Conservation (phyloP, 352 stramenopile species). For the Aphanomyces stellatus region DNA sequence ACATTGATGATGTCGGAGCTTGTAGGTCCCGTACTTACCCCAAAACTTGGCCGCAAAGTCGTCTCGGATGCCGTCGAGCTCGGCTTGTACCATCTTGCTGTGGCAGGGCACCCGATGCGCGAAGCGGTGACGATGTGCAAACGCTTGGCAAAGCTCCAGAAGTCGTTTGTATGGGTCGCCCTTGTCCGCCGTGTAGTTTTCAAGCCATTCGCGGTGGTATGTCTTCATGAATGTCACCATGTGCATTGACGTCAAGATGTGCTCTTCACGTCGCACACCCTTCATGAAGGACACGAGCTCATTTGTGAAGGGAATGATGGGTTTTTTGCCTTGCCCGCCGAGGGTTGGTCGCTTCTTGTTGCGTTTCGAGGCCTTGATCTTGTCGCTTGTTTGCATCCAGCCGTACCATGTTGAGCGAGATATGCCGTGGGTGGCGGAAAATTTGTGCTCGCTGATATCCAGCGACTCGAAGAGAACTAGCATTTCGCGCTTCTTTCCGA, state of each 20-base stretch:
- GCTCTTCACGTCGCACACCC: background rate
- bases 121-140: background rate
- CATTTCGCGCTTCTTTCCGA: too few relatives aligned
- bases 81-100: background rate
- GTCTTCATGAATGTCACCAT: constrained; percentile 15
- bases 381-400: too few relatives aligned
- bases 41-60: constrained; percentile 18
- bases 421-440: too few relatives aligned
- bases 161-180: background rate
- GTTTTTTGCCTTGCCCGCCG: too few relatives aligned
- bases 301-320: background rate
- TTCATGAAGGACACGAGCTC: constrained; percentile 4
- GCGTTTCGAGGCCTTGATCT: too few relatives aligned
- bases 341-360: too few relatives aligned
- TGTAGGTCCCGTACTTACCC: background rate
- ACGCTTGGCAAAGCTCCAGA: background rate
- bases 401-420: too few relatives aligned
- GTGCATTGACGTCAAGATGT: background rate
- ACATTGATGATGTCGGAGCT: constrained; percentile 3
- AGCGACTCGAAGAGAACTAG: too few relatives aligned
- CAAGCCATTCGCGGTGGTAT: background rate
- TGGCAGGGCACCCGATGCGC: background rate
- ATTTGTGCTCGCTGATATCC: too few relatives aligned
- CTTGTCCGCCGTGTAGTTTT: background rate
- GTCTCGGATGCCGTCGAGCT: background rate